phyloP scores from a whole-genome alignment of 2,329 filamentous ascomycete genomes.

The Cephalotrichum gorgonifer region DNA sequence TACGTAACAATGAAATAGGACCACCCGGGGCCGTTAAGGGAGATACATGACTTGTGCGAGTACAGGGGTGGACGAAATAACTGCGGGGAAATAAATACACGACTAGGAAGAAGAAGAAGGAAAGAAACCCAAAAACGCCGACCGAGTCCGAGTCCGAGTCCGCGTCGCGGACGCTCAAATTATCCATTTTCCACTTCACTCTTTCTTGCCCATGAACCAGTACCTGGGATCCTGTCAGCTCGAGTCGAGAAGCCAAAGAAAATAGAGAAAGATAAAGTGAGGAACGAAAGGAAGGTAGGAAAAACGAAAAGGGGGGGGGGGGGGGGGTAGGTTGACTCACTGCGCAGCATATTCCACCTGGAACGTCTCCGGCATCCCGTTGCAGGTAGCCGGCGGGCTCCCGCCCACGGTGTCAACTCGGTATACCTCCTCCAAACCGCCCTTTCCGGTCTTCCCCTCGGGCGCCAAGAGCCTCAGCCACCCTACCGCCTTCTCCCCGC shows the following conservation, averaged over 20 bases:
- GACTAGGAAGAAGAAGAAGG: not conserved
- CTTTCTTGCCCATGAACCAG: conserved; percentile 20
- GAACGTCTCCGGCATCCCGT: conserved; percentile 52
- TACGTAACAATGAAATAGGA: too few species aligned
- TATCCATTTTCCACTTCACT: not conserved
- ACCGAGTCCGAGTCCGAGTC: not conserved
- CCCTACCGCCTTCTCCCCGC: conserved; percentile 58
- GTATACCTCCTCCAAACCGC: conserved; percentile 65
- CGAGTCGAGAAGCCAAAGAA: conserved; percentile 2
- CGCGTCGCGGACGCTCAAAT: not conserved
- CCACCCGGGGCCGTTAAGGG: not conserved
- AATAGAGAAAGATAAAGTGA: not conserved
- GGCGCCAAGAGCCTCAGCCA: conserved; percentile 66
- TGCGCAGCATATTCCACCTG: conserved; percentile 72
- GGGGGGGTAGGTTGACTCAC: conserved; percentile 42
- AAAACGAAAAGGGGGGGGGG: conserved; percentile 10
- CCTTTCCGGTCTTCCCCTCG: conserved; percentile 38
- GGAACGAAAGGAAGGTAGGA: not conserved
- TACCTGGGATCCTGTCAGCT: conserved; percentile 17
- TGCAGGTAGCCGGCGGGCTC: conserved; percentile 61
- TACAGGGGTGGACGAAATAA: not conserved
- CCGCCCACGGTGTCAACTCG: conserved; percentile 78
- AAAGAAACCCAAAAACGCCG: not conserved
- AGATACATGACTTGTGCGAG: not conserved
- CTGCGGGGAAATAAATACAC: not conserved